Evolutionary conservation across 805 yeast genomes (phyloP).

Genomic region (Candida montana): DNA sequence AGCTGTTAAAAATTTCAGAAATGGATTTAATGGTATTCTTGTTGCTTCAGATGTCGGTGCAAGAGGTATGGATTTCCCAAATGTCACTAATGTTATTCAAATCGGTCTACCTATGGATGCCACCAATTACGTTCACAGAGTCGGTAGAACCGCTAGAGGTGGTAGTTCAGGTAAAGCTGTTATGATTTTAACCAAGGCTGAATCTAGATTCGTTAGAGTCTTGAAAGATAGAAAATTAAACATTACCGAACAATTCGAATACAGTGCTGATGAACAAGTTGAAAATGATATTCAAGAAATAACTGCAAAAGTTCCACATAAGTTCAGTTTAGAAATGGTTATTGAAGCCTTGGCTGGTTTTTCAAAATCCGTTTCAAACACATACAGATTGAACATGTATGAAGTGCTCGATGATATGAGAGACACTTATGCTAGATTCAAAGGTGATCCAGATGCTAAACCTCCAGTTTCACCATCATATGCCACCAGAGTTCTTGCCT

Average conservation of each 20-base stretch:
- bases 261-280: slow-evolving; percentile 32
- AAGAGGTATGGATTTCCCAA: slow-evolving; percentile 93
- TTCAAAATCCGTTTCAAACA: slow-evolving; percentile 29
- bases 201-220: slow-evolving; percentile 47
- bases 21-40: slow-evolving; percentile 46
- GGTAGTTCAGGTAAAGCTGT: slow-evolving; percentile 73
- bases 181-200: slow-evolving; percentile 51
- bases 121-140: slow-evolving; percentile 84
- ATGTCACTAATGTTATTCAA: slow-evolving; percentile 81
- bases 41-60: slow-evolving; percentile 93
- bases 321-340: slow-evolving; percentile 26
- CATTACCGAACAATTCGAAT: slow-evolving; percentile 40
- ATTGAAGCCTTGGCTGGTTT: slow-evolving; percentile 32
- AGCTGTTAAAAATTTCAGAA: slow-evolving; percentile 50
- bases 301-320: slow-evolving; percentile 21
- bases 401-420: slow-evolving; percentile 30
- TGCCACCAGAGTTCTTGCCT: slow-evolving; percentile 19
- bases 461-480: slow-evolving; percentile 20
- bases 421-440: slow-evolving; percentile 24
- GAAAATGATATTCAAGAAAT: slow-evolving; percentile 28
- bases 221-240: slow-evolving; percentile 51
- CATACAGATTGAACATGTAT: slow-evolving; percentile 28
- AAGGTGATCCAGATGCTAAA: slow-evolving; percentile 12
- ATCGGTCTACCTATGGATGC: slow-evolving; percentile 68
- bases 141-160: slow-evolving; percentile 95